Percentiles rank a stretch among this genome's conserved stretches.
Conservation (phyloP, 2,329 filamentous ascomycete genomes). For the Ophiocordyceps polyrhachis-furcata region DNA sequence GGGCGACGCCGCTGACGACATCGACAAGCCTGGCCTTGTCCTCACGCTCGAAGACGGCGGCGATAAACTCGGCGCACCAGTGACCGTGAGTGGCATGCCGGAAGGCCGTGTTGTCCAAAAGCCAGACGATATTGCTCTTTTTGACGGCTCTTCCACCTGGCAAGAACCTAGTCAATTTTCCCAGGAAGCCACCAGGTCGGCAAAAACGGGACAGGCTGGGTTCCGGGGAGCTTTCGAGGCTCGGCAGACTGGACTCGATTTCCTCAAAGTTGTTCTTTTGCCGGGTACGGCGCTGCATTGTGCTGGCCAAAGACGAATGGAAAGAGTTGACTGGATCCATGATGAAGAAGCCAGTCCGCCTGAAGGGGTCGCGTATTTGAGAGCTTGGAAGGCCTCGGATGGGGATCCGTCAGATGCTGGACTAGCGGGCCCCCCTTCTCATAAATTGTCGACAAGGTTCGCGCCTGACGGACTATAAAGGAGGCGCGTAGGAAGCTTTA, state of each 20-base stretch:
- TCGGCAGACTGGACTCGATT: slow-evolving; percentile 27
- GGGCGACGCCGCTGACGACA: slow-evolving; percentile 50
- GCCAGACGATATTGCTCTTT: slow-evolving; percentile 58
- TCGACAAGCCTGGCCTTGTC: slow-evolving; percentile 48
- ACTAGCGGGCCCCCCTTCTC: background rate
- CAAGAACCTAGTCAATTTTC: slow-evolving; percentile 32
- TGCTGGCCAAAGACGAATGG: slow-evolving; percentile 13
- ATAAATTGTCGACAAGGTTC: background rate
- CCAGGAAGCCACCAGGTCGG: slow-evolving; percentile 21
- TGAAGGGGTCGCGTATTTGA: background rate
- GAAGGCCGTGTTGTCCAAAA: slow-evolving; percentile 79
- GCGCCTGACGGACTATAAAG: background rate
- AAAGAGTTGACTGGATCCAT: slow-evolving; percentile 4
- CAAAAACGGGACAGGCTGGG: slow-evolving; percentile 3
- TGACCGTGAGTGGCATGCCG: slow-evolving; percentile 24
- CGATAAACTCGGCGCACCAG: slow-evolving; percentile 73
- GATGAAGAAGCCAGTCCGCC: background rate
- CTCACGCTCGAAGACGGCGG: slow-evolving; percentile 60
- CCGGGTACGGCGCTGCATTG: slow-evolving; percentile 32
- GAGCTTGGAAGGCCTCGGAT: background rate
- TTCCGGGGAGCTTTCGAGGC: background rate
- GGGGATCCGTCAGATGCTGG: background rate
- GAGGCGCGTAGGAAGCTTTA: background rate
- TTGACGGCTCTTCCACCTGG: slow-evolving; percentile 42
- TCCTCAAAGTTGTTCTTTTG: slow-evolving; percentile 28